Conservation (phyloP, 139 green algal genomes). For the Raphidocelis subcapitata region DNA sequence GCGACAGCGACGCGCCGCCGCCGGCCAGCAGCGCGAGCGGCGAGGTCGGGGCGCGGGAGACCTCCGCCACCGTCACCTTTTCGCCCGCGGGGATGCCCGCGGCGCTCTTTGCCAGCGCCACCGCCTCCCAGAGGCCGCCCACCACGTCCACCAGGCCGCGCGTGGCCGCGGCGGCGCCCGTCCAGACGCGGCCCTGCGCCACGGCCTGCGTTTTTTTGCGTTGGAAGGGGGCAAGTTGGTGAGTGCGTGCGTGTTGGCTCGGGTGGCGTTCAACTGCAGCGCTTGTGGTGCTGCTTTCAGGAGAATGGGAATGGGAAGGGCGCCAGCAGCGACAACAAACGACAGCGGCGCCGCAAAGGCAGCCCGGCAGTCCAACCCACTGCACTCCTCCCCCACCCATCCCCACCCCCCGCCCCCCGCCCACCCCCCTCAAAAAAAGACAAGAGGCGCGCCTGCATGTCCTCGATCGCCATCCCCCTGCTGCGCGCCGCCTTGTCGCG, state of each 20-base stretch:
- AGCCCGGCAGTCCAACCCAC: too few species aligned
- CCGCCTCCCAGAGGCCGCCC: conserved; percentile 73
- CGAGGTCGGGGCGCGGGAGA: conserved; percentile 44
- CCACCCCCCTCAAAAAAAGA: too few species aligned
- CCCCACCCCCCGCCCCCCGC: not conserved
- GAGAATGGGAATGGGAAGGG: too few species aligned
- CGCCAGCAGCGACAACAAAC: too few species aligned
- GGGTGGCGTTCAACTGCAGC: too few species aligned
- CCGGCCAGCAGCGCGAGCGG: conserved; percentile 45
- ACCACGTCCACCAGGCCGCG: conserved; percentile 83
- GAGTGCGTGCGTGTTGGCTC: not conserved
- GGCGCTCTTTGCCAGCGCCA: conserved; percentile 78
- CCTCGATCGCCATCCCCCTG: conserved; percentile 47
- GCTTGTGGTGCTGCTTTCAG: too few species aligned
- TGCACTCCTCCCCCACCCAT: not conserved
- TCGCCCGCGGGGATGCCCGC: conserved; percentile 56
- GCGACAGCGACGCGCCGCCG: too few species aligned
- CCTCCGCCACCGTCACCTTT: conserved; percentile 40
- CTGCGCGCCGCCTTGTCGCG: conserved; percentile 72
- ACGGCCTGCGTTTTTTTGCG: conserved; percentile 14
- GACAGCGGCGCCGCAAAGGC: too few species aligned
- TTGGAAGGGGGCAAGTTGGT: not conserved
- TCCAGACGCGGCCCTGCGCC: conserved; percentile 90
- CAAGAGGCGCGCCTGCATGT: conserved; percentile 63
- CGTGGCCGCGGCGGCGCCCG: conserved; percentile 60